A percentile compares a stretch with the other conserved stretches of the same genome.
Conservation (phyloP, 1,284 basidiomycete genomes). For the Gomphus sp. region DNA sequence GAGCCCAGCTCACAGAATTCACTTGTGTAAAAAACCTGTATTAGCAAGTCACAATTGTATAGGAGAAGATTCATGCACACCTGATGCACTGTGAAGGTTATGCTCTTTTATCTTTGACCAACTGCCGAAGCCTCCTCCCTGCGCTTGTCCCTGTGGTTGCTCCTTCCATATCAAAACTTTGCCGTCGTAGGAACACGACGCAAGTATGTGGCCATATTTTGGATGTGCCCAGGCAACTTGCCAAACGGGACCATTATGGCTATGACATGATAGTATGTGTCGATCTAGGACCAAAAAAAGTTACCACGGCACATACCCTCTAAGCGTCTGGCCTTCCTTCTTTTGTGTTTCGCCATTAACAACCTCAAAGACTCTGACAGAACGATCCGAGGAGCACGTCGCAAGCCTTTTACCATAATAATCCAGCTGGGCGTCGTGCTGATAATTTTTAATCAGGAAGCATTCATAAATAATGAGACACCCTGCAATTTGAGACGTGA, state of each 20-base stretch:
- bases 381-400: conserved; percentile 94
- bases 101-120: conserved; percentile 99
- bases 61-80: conserved; percentile 31
- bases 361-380: conserved; percentile 93
- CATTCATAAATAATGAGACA: neutral
- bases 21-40: conserved; percentile 37
- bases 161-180: conserved; percentile 99
- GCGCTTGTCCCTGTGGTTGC: conserved; percentile 36
- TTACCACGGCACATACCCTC: conserved; percentile 52
- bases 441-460: conserved; percentile 6
- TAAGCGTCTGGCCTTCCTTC: conserved; percentile 66
- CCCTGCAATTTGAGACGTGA: conserved; percentile 5
- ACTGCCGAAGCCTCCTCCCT: conserved; percentile 42
- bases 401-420: conserved; percentile 96
- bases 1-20: conserved; percentile 97
- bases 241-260: conserved; percentile 97
- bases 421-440: conserved; percentile 98
- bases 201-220: conserved; percentile 92
- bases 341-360: conserved; percentile 76
- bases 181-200: conserved; percentile 96
- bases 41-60: neutral
- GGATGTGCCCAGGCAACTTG: conserved; percentile 99
- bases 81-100: conserved; percentile 87
- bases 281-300: neutral
- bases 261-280: conserved; percentile 19